phyloP scores from a whole-genome alignment of 2,329 filamentous ascomycete genomes.

The Monilinia vaccinii-corymbosi region DNA sequence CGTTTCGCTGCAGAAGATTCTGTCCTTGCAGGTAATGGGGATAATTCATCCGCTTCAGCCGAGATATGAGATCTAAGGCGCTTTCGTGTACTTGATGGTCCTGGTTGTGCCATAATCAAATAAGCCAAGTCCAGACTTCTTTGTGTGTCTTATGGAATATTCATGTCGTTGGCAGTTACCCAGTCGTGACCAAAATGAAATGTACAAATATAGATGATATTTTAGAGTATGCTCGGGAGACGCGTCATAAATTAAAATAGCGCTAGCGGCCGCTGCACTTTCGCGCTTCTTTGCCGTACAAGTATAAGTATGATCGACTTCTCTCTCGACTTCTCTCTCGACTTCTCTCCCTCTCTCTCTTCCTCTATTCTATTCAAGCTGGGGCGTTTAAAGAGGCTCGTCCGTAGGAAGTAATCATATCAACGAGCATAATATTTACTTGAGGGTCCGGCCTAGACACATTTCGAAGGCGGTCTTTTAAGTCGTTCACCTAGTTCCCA shows the following conservation, averaged over 20 bases:
- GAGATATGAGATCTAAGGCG: slow-evolving; percentile 8
- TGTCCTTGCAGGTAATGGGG: slow-evolving; percentile 6
- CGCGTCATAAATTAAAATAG: neutral
- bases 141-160: neutral
- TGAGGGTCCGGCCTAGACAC: neutral
- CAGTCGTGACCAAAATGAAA: neutral
- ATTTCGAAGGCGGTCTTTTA: neutral
- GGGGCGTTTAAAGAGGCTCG: neutral
- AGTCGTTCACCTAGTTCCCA: too few species aligned
- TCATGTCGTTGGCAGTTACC: neutral
- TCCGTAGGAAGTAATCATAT: neutral
- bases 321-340: too few species aligned
- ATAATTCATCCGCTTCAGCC: slow-evolving; percentile 6
- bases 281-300: neutral
- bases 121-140: neutral
- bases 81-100: slow-evolving; percentile 6
- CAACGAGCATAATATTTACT: neutral
- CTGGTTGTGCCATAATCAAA: slow-evolving; percentile 1
- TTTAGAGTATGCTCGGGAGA: slow-evolving; percentile 1
- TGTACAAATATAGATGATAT: neutral
- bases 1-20: slow-evolving; percentile 5
- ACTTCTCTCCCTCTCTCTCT: too few species aligned
- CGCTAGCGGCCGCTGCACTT: slow-evolving; percentile 1
- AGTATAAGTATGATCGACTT: too few species aligned
- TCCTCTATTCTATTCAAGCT: too few species aligned